Conservation (phyloP, 164 flowering plant species). For the Piper longum region DNA sequence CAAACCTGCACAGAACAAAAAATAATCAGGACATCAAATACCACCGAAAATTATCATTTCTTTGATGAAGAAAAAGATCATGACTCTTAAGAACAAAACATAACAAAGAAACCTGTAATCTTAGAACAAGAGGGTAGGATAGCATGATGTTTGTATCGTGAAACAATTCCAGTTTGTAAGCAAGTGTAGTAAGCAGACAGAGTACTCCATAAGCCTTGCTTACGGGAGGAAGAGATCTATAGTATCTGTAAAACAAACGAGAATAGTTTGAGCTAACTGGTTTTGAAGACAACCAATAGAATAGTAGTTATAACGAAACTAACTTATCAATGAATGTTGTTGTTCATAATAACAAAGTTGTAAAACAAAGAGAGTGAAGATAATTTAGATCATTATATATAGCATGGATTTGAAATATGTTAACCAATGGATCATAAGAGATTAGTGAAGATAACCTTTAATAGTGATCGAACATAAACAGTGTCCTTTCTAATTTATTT, state of each 20-base stretch:
- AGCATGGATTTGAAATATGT: no score
- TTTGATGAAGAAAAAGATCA: no score
- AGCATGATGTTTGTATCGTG: constrained; percentile 5
- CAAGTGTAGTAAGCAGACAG: constrained; percentile 36
- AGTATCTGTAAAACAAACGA: constrained; percentile 21
- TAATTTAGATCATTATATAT: no score
- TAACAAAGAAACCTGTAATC: constrained; percentile 24
- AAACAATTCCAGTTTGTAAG: constrained; percentile 21
- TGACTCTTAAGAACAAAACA: background rate
- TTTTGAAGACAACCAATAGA: no score
- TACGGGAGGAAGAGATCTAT: constrained; percentile 42
- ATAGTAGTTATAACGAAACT: background rate
- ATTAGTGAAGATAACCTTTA: no score
- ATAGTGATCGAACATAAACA: no score
- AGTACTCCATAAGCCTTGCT: constrained; percentile 35
- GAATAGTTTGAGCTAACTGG: no score
- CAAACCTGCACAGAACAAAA: constrained; percentile 27
- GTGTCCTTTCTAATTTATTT: no score
- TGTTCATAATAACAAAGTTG: background rate
- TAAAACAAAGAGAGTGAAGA: no score
- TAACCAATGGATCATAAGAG: no score
- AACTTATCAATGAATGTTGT: background rate
- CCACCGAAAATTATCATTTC: constrained; percentile 24
- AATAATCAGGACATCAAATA: background rate
- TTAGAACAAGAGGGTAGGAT: constrained; percentile 21